These are phyloP conservation scores for Podospora pseudoanserina DNA, from an alignment of 495 filamentous ascomycete genomes.

Conservation along the genomic window DNA sequence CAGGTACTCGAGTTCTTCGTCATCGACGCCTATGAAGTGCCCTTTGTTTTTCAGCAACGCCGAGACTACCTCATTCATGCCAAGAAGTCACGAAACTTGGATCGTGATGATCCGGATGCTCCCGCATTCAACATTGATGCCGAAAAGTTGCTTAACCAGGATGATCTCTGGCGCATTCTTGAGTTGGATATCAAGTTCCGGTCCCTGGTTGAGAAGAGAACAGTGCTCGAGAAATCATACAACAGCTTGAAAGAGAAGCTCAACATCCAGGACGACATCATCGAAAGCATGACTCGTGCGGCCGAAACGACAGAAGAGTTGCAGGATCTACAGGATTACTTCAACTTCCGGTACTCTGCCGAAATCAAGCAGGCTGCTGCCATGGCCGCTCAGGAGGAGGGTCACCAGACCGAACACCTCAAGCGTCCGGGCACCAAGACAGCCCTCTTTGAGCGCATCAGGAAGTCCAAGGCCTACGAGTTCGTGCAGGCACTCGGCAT, in stretches of 20 bases:
- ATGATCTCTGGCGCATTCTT: conserved; percentile 90
- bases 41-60: conserved; percentile 96
- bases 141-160: conserved; percentile 86
- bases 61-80: conserved; percentile 97
- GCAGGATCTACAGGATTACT: conserved; percentile 93
- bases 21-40: conserved; percentile 87
- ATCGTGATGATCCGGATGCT: conserved; percentile 53
- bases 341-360: conserved; percentile 89
- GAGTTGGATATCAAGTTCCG: conserved; percentile 93
- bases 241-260: conserved; percentile 61
- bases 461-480: conserved; percentile 71
- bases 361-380: conserved; percentile 71
- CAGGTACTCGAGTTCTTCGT: conserved; percentile 96
- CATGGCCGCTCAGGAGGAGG: conserved; percentile 56
- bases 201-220: conserved; percentile 83
- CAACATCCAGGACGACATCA: conserved; percentile 55
- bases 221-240: conserved; percentile 71
- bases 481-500: conserved; percentile 90
- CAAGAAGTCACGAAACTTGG: conserved; percentile 64
- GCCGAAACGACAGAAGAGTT: conserved; percentile 86
- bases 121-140: conserved; percentile 70
- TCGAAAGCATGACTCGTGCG: conserved; percentile 73
- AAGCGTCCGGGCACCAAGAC: conserved; percentile 77
- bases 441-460: conserved; percentile 76
- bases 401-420: conserved; percentile 37